phyloP scores from a whole-genome alignment of 805 yeast genomes.

The Suhomyces prunicola region DNA sequence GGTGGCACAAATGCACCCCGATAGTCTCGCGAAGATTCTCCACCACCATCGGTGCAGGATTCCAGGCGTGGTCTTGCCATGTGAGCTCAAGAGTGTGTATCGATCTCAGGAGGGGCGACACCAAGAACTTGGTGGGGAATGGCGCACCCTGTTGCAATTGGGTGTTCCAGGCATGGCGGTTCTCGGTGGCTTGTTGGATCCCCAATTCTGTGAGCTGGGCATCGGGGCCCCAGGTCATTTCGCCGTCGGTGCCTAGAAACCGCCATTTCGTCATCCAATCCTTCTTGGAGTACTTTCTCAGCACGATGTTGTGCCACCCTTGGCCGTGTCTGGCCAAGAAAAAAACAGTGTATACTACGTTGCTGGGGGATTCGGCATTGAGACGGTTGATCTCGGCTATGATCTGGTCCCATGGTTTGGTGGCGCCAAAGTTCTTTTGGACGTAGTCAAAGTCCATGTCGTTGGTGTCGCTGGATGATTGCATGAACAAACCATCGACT shows the following conservation, averaged over 20 bases:
- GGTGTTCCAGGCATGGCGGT: slow-evolving; percentile 17
- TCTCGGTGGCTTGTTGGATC: slow-evolving; percentile 21
- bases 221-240: slow-evolving; percentile 23
- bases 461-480: slow-evolving; percentile 18
- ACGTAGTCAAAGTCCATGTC: slow-evolving; percentile 22
- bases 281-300: slow-evolving; percentile 19
- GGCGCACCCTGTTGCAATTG: slow-evolving; percentile 21
- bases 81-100: slow-evolving; percentile 18
- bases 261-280: slow-evolving; percentile 24
- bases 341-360: slow-evolving; percentile 19
- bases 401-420: slow-evolving; percentile 17
- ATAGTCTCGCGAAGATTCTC: slow-evolving; percentile 25
- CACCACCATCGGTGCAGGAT: slow-evolving; percentile 15
- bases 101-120: slow-evolving; percentile 27
- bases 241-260: slow-evolving; percentile 23
- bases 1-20: slow-evolving; percentile 24
- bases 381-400: slow-evolving; percentile 10
- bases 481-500: slow-evolving; percentile 24
- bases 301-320: slow-evolving; percentile 24
- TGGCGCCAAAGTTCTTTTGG: slow-evolving; percentile 17
- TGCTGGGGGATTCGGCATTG: slow-evolving; percentile 11
- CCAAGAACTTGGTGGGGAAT: slow-evolving; percentile 21
- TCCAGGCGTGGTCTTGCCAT: slow-evolving; percentile 17
- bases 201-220: slow-evolving; percentile 24
- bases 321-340: slow-evolving; percentile 28